phyloP scores from a whole-genome alignment of 2,329 filamentous ascomycete species.

The Fusarium tjaetaba region DNA sequence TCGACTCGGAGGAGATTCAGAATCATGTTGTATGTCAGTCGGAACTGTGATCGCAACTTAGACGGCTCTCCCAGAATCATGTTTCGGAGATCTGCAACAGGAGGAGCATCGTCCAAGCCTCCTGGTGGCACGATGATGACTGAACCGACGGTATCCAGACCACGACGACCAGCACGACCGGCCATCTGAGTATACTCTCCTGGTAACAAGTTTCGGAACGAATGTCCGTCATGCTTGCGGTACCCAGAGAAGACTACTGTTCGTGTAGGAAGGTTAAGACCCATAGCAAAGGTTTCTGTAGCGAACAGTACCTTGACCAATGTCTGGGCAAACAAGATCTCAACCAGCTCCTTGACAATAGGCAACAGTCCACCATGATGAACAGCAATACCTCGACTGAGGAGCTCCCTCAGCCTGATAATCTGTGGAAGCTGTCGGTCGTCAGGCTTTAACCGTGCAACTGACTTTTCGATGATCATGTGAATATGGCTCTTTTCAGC shows the following conservation, averaged over 20 bases:
- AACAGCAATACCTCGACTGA: constrained; percentile 90
- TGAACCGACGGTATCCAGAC: constrained; percentile 89
- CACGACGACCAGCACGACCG: constrained; percentile 90
- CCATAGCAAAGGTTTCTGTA: constrained; percentile 99
- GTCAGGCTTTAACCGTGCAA: constrained; percentile 89
- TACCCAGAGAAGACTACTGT: constrained; percentile 98
- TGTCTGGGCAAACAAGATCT: constrained; percentile 94
- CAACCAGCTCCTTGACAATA: constrained; percentile 97
- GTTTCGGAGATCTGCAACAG: constrained; percentile 81
- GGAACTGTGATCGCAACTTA: constrained; percentile 94
- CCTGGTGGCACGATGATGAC: constrained; percentile 92
- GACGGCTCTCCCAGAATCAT: constrained; percentile 98
- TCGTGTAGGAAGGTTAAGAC: constrained; percentile 91
- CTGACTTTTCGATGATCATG: constrained; percentile 96
- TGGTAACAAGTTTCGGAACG: constrained; percentile 88
- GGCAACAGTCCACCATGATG: constrained; percentile 94
- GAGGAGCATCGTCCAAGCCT: constrained; percentile 84
- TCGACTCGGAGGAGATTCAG: constrained; percentile 94
- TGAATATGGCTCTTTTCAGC: constrained; percentile 96
- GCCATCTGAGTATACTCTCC: constrained; percentile 99
- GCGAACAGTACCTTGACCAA: constrained; percentile 97
- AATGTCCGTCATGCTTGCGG: constrained; percentile 93
- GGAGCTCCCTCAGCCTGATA: constrained; percentile 82
- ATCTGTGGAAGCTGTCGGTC: constrained; percentile 94
- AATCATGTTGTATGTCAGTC: constrained; percentile 99